A percentile compares a stretch with the other conserved stretches of the same genome.
Conservation (phyloP, 805 yeast species). For the Starmerella khaoyaiensis region DNA sequence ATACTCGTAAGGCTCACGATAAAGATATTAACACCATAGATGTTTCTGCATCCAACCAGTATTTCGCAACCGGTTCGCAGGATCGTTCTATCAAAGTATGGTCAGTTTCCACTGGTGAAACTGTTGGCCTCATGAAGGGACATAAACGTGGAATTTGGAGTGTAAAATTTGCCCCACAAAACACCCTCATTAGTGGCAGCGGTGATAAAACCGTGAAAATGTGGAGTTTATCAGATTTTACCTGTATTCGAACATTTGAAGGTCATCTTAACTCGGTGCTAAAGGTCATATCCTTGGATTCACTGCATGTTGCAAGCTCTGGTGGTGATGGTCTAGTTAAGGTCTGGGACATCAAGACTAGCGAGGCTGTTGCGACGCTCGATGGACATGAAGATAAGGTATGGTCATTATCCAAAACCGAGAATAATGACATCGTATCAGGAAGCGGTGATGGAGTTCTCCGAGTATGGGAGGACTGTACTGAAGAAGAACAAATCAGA, state of each 20-base stretch:
- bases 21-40: constrained; percentile 88
- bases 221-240: constrained; percentile 73
- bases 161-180: constrained; percentile 68
- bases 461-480: constrained; percentile 78
- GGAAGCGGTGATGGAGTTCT: constrained; percentile 95
- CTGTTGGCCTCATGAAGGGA: constrained; percentile 69
- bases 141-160: constrained; percentile 96
- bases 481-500: constrained; percentile 51
- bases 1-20: constrained; percentile 92
- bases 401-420: constrained; percentile 71
- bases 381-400: constrained; percentile 89
- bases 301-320: constrained; percentile 41
- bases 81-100: constrained; percentile 87
- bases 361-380: constrained; percentile 70
- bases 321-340: constrained; percentile 95
- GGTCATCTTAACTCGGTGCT: constrained; percentile 92
- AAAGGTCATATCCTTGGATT: constrained; percentile 56
- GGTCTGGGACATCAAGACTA: constrained; percentile 68
- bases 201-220: constrained; percentile 85
- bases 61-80: constrained; percentile 85
- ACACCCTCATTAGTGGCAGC: constrained; percentile 59
- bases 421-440: constrained; percentile 56
- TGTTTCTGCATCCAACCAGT: constrained; percentile 77
- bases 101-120: constrained; percentile 78
- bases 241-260: constrained; percentile 72